These are phyloP conservation scores for Plasmodium vivax DNA, from an alignment of 169 alveolate genomes.

Conservation along the genomic window DNA sequence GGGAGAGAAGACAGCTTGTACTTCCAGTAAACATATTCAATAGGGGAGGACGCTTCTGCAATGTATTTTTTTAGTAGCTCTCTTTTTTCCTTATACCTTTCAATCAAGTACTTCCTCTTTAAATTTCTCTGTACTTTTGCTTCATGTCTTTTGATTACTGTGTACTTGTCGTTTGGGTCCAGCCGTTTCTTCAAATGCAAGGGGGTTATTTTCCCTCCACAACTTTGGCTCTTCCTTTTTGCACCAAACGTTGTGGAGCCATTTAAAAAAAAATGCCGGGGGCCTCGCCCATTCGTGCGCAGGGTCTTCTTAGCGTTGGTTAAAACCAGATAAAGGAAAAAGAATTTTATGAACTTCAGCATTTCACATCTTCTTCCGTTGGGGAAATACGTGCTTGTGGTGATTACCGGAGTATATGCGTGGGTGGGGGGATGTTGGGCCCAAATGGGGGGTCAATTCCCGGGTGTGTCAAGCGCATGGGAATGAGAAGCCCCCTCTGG, in stretches of 20 bases:
- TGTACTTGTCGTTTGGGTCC: conserved; percentile 59
- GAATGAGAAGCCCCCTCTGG: background rate
- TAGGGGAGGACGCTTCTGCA: conserved; percentile 76
- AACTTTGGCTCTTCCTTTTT: conserved; percentile 6
- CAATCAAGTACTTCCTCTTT: conserved; percentile 77
- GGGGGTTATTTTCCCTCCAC: background rate
- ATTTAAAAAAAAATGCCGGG: conserved; percentile 13
- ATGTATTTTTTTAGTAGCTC: conserved; percentile 78
- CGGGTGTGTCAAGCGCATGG: background rate
- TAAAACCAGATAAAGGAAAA: conserved; percentile 12
- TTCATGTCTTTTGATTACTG: conserved; percentile 74
- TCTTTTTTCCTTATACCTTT: conserved; percentile 78
- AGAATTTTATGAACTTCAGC: conserved; percentile 48
- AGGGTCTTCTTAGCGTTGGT: background rate
- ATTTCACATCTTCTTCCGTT: conserved; percentile 48
- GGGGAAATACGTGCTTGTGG: background rate
- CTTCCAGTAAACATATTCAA: conserved; percentile 82
- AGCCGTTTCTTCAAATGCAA: conserved; percentile 57
- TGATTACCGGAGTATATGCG: background rate
- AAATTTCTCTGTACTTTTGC: conserved; percentile 78
- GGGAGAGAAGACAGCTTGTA: conserved; percentile 81
- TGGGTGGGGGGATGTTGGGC: background rate
- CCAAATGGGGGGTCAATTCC: background rate
- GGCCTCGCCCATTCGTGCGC: background rate
- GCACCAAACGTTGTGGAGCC: background rate